A percentile compares a stretch with the other conserved stretches of the same genome.
Conservation (phyloP, 2,329 filamentous ascomycete genomes). For the Aaosphaeria pasadenensis region DNA sequence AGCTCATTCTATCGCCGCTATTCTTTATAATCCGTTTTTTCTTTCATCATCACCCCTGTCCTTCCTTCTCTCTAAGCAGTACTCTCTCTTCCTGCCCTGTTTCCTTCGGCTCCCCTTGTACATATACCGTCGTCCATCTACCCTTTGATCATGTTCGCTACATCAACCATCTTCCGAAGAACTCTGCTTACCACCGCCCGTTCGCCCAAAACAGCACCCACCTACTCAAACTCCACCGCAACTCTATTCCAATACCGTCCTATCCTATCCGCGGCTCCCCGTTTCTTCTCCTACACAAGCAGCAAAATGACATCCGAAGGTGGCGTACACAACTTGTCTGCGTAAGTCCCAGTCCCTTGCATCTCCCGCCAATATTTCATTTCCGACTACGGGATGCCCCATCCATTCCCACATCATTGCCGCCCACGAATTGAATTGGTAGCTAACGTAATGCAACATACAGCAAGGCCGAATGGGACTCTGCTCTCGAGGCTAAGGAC, state of each 20-base stretch:
- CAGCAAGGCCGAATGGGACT: constrained; percentile 60
- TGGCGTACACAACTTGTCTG: constrained; percentile 50
- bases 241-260: constrained; percentile 18
- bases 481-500: constrained; percentile 51
- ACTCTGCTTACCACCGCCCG: constrained; percentile 43
- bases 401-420: no score
- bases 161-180: constrained; percentile 35
- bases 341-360: constrained; percentile 31
- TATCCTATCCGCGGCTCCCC: constrained; percentile 22
- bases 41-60: not conserved
- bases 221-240: constrained; percentile 13
- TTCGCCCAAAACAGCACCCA: constrained; percentile 24
- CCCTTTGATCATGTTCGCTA: constrained; percentile 33
- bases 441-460: constrained; percentile 1
- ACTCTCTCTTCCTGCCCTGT: constrained; percentile 9
- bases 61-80: not conserved
- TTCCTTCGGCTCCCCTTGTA: constrained; percentile 16
- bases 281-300: constrained; percentile 41
- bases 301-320: constrained; percentile 40
- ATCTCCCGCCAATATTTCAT: not conserved
- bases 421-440: no score
- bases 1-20: constrained; percentile 31
- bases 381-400: no score
- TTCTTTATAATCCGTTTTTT: constrained; percentile 32
- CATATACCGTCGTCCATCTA: constrained; percentile 17